Base-by-base conservation (phyloP, 2,329 filamentous ascomycete species). In the Pseudogymnoascus sp. region DNA sequence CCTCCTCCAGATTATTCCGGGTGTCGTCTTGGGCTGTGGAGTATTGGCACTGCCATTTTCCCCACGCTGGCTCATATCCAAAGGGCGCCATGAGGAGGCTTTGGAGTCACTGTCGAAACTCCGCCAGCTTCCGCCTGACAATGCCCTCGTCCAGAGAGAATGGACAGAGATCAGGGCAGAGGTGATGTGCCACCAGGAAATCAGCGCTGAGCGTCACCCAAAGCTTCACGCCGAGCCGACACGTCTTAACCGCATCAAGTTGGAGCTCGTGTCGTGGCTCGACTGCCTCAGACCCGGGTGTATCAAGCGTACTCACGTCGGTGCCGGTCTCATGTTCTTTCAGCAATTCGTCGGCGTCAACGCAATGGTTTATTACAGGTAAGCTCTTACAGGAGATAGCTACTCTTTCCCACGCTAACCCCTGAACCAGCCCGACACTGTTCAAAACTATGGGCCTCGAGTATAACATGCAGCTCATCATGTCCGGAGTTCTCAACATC, bases 281-380 rank as follows among this genome's bases (percentile, higher is more conserved):
- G 81, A 83, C 66, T 79, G 78, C 62, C 81, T 83, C 67, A 76
- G 70, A 62, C 72, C 71, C 13, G 78, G 79, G 3, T 80, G 77
- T 67, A 79, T 78, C 74, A 74, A 78, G 44, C 73, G 79, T 21
- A 81, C 79, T 0, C 75, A 78, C 54, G 74, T 84, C 15, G 83
- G 80, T 21, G 71, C 78, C 5, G 74, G 76, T 0, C 67, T 85
- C 11, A 80, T 81, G 75, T 84, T 84, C 67, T 85, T 84, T 68
- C 81, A 84, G 61, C 81, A 82, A 44, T 79, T 81, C 50, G 72
- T 76, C 5, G 79, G 79, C 0, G 80, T 83, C 68, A 83, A 82
- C 63, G 78, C 83, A 1, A 77, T 86, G 67, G 80, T 82, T 62
- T 85, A 85, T 73, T 87, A 85, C 70, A 82, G 82, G 26, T 83